phyloP scores from a whole-genome alignment of 2,329 filamentous ascomycete species.

The Penicillium fuscoglaucum region DNA sequence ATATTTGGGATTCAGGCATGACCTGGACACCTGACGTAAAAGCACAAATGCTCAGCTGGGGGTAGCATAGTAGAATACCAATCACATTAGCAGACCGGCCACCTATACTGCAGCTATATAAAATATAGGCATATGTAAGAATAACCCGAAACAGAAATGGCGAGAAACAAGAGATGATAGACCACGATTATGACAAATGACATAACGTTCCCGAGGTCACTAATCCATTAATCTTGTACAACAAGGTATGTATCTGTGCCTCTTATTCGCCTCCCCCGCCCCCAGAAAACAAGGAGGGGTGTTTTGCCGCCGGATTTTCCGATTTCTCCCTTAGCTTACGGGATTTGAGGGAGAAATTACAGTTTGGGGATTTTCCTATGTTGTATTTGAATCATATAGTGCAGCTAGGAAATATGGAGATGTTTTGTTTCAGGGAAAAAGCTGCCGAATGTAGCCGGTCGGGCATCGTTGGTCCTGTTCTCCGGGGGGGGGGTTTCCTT shows the following conservation, averaged over 20 bases:
- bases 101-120: background rate
- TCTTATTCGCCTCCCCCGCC: slow-evolving; percentile 10
- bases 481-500: background rate
- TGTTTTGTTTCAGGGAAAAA: background rate
- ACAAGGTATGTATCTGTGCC: background rate
- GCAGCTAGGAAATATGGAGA: background rate
- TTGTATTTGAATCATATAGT: background rate
- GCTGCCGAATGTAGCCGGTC: slow-evolving; percentile 13
- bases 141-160: background rate
- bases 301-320: background rate
- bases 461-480: background rate
- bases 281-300: background rate
- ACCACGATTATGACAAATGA: background rate
- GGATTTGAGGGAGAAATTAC: background rate
- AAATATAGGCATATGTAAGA: background rate
- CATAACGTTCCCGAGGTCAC: no score
- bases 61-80: background rate
- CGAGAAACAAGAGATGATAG: background rate
- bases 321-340: background rate
- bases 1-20: background rate
- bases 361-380: background rate
- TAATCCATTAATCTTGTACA: background rate
- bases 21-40: background rate
- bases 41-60: background rate
- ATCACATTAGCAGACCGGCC: background rate